phyloP scores from a whole-genome alignment of 225 moss, liverwort and hornwort genomes.

The Antitrichia curtipendula region DNA sequence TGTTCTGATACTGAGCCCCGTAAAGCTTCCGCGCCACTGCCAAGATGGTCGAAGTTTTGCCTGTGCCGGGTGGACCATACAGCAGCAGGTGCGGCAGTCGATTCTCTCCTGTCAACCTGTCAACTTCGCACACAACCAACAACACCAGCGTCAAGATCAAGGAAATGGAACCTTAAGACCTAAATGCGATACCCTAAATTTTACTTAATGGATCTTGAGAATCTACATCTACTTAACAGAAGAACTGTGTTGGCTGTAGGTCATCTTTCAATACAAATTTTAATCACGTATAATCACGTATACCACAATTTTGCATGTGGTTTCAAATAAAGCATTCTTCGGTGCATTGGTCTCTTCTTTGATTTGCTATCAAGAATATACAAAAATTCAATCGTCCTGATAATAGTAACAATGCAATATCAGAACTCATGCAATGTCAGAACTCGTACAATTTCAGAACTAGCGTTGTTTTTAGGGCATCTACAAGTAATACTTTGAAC shows the following conservation, averaged over 20 bases:
- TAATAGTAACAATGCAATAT: neutral
- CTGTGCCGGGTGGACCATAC: slow-evolving; percentile 96
- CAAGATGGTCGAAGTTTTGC: slow-evolving; percentile 91
- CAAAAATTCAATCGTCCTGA: neutral
- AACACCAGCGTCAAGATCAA: neutral
- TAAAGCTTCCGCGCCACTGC: slow-evolving; percentile 97
- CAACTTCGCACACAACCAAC: slow-evolving; percentile 44
- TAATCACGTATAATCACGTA: neutral
- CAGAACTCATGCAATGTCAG: neutral
- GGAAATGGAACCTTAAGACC: neutral
- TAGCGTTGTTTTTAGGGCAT: neutral
- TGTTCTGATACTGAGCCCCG: slow-evolving; percentile 87
- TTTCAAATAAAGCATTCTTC: neutral
- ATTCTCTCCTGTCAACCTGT: slow-evolving; percentile 91
- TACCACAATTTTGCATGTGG: neutral
- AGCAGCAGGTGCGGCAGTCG: slow-evolving; percentile 80
- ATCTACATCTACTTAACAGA: neutral
- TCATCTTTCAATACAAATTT: neutral
- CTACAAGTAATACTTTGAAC: neutral
- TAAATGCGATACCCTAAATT: neutral
- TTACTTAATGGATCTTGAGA: neutral
- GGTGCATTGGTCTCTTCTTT: neutral
- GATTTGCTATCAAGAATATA: neutral
- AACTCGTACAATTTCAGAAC: neutral
- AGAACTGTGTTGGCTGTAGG: neutral